These are phyloP conservation scores for Cytospora mali DNA, from an alignment of 2,329 filamentous ascomycete genomes.

Conservation along the genomic window DNA sequence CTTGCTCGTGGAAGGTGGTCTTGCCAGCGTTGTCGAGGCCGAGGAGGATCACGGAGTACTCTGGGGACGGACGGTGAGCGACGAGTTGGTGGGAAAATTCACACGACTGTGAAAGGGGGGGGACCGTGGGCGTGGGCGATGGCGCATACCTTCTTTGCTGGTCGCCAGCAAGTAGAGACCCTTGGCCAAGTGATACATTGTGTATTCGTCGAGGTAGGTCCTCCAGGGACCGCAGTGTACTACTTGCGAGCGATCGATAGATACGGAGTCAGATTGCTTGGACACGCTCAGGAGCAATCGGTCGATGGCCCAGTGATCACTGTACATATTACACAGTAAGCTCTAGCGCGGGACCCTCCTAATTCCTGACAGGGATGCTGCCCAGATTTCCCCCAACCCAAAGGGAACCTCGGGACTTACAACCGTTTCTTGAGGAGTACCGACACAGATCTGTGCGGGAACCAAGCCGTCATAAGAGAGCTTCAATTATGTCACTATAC, in stretches of 20 bases:
- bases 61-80: constrained; percentile 47
- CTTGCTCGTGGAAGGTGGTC: constrained; percentile 95
- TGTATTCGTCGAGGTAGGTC: constrained; percentile 22
- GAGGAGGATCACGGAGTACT: constrained; percentile 96
- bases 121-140: constrained; percentile 12
- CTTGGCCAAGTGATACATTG: constrained; percentile 95
- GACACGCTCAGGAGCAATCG: constrained; percentile 5
- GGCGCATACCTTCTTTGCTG: constrained; percentile 81
- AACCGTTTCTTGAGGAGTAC: not conserved
- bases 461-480: not conserved
- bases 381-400: not conserved
- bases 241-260: constrained; percentile 3
- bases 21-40: constrained; percentile 98
- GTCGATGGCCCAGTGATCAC: not conserved
- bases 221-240: constrained; percentile 23
- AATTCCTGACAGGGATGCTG: not conserved
- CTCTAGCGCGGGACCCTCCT: not conserved
- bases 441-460: not conserved
- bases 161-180: constrained; percentile 93
- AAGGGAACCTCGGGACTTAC: not conserved
- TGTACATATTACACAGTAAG: not conserved
- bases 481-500: not conserved
- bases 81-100: constrained; percentile 7
- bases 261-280: not conserved
- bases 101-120: constrained; percentile 10